A percentile compares a stretch with the other conserved stretches of the same genome.
phyloP scores from a whole-genome alignment of 2,329 filamentous ascomycete genomes.

The Colletotrichum chrysophilum region DNA sequence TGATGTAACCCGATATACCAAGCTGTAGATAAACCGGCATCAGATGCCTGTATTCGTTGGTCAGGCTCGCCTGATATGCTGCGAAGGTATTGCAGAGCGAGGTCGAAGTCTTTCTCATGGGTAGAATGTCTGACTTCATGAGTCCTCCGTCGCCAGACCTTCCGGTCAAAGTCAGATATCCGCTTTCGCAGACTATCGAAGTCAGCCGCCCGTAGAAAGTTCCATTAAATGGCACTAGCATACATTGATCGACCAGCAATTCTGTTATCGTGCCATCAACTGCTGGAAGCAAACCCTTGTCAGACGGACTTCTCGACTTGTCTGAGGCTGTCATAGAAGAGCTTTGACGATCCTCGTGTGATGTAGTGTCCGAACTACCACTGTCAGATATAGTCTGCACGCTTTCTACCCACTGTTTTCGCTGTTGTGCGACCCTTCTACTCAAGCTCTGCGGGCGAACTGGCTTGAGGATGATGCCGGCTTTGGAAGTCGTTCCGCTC shows the following conservation, averaged over 20 bases:
- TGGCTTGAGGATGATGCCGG: not conserved
- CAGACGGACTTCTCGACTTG: not conserved
- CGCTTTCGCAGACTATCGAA: not conserved
- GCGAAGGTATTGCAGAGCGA: not conserved
- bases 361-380: not conserved
- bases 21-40: not conserved
- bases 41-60: not conserved
- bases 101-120: not conserved
- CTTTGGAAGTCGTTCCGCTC: not conserved
- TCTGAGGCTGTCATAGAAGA: not conserved
- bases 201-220: not conserved
- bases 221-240: not conserved
- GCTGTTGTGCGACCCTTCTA: not conserved
- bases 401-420: not conserved
- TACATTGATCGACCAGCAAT: not conserved
- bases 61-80: not conserved
- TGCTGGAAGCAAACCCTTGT: not conserved
- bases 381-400: not conserved
- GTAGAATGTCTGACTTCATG: not conserved
- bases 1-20: not conserved
- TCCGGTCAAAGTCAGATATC: not conserved
- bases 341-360: not conserved
- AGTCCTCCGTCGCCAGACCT: not conserved
- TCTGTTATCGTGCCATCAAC: not conserved
- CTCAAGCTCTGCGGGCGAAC: not conserved